phyloP scores from a whole-genome alignment of 2,329 filamentous ascomycete genomes.

The Aspergillus brunneoviolaceus region DNA sequence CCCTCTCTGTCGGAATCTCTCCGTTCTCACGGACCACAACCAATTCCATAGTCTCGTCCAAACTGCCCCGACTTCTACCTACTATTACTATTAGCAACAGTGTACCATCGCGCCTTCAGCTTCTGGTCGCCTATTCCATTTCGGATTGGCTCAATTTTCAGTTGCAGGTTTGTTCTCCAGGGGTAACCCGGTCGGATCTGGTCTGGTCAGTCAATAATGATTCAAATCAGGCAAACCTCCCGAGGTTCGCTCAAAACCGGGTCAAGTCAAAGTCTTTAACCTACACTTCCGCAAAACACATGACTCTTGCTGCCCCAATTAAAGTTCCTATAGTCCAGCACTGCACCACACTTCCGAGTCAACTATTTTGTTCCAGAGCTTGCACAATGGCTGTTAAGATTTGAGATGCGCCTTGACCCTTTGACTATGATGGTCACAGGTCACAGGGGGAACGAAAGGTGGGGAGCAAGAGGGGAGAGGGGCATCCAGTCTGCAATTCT shows the following conservation, averaged over 20 bases:
- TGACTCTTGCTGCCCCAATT: not conserved
- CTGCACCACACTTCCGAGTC: slow-evolving; percentile 1
- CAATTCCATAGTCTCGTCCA: not conserved
- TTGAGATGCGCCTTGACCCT: slow-evolving; percentile 1
- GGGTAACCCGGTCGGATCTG: not conserved
- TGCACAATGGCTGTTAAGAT: not conserved
- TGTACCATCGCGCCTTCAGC: not conserved
- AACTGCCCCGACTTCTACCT: too few relatives aligned
- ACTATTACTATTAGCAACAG: not conserved
- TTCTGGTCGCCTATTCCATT: not conserved
- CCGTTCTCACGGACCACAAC: not conserved
- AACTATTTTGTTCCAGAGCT: slow-evolving; percentile 1
- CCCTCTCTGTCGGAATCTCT: not conserved
- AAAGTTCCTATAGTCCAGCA: slow-evolving; percentile 3
- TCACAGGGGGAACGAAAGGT: not conserved
- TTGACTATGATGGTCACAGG: not conserved
- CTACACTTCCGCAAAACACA: not conserved
- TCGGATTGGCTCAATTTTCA: slow-evolving; percentile 4
- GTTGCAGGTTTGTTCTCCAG: not conserved
- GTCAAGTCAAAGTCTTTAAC: slow-evolving; percentile 1
- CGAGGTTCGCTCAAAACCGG: slow-evolving; percentile 6
- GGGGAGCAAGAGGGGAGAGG: not conserved
- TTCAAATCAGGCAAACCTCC: slow-evolving; percentile 3
- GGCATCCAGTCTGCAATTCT: not conserved
- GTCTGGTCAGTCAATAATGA: slow-evolving; percentile 2